phyloP scores from a whole-genome alignment of 1,284 basidiomycete species.

The Cryptococcus wingfieldii region DNA sequence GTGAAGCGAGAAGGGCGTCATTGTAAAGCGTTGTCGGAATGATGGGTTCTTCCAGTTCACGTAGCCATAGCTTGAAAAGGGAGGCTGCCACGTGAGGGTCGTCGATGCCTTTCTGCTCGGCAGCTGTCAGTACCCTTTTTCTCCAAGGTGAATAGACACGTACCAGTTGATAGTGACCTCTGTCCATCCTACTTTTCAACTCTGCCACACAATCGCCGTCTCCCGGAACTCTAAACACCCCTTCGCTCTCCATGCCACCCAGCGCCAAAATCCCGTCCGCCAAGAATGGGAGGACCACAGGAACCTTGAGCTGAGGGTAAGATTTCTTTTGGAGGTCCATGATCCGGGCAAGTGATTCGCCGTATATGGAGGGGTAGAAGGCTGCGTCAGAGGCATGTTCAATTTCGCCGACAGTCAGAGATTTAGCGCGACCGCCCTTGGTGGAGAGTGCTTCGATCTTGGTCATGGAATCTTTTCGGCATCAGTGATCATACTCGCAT shows the following conservation, averaged over 20 bases:
- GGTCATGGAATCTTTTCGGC: conserved; percentile 58
- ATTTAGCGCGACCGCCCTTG: conserved; percentile 76
- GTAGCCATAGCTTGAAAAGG: conserved; percentile 83
- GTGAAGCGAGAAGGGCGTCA: conserved; percentile 58
- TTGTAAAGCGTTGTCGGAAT: conserved; percentile 70
- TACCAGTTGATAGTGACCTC: conserved; percentile 82
- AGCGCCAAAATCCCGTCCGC: conserved; percentile 82
- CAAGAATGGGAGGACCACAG: conserved; percentile 86
- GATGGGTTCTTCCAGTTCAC: conserved; percentile 81
- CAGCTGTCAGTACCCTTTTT: neutral
- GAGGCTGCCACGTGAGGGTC: conserved; percentile 84
- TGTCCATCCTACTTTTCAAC: conserved; percentile 79
- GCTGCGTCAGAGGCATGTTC: conserved; percentile 86
- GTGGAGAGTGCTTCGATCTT: conserved; percentile 66
- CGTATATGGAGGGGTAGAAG: conserved; percentile 88
- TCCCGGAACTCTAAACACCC: conserved; percentile 85
- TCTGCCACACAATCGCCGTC: conserved; percentile 79
- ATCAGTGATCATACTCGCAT: neutral
- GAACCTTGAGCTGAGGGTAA: conserved; percentile 76
- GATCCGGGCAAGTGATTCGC: conserved; percentile 76
- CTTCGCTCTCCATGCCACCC: conserved; percentile 75
- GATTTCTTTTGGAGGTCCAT: conserved; percentile 76
- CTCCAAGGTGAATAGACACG: conserved; percentile 26
- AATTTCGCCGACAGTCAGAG: conserved; percentile 73
- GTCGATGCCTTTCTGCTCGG: conserved; percentile 57